Base-by-base conservation (phyloP, 192 early-diverging fungal genomes). In the Mortierella alpina region DNA sequence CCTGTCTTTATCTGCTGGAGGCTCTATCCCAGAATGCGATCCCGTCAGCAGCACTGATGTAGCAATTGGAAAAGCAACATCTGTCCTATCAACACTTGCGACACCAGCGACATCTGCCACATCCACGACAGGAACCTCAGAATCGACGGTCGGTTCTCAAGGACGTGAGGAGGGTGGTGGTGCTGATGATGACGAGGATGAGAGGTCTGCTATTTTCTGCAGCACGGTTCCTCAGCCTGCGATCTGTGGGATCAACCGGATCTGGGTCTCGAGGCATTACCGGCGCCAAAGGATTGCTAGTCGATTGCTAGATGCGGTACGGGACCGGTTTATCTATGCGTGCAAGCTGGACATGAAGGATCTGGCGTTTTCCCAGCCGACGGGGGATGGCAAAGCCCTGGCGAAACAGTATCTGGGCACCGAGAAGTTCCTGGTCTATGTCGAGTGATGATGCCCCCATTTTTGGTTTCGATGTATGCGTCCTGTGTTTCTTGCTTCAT, bases 351-450 rank as follows among this genome's bases (percentile, higher is more conserved):
- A 82, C 39, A 58, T 17, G 15, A 54, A 18, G 46, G 83, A 76
- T 14, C 22, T 86, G 13, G 85, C 83, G 12, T 86, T 86, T 49
- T 86, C 85, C 6, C 85, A 86, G 52, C 85, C 85, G n/a, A 84
- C 85, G 41, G 75, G 79, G 12, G 81, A 86, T 70, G 85, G 85
- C 22, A 82, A 80, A 58, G 75, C 77, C 1, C 59, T 86, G 40
- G 85, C 85, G 17, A 45, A 59, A 31, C 68, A 54, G 17, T 86
- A 84, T 47, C 68, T 81, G 17, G 80, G 72, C 13, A 82, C 72
- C 7, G 63, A 73, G 5, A 59, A 75, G 48, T 86, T 86, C 65
- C 55, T 86, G 63, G 83, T 86, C 13, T 86, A 86, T 61, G 66
- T 80, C 18, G 77, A 73, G 51, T 78, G 71, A 83, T 31, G 20